Conservation (phyloP, 73 alveolate genomes). For the Tetrahymena thermophila region DNA sequence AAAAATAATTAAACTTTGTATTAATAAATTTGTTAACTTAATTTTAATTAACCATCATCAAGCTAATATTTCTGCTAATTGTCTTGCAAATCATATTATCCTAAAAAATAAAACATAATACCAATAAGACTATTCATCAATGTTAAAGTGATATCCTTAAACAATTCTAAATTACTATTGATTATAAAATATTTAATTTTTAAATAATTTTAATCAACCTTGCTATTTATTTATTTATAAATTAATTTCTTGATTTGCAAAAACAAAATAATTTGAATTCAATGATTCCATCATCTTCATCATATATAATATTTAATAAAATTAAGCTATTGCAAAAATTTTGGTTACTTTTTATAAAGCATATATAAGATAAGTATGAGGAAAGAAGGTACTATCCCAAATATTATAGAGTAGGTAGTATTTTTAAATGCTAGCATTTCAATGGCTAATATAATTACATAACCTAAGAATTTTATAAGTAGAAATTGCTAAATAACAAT, state of each 20-base stretch:
- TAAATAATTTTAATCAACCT: too few species aligned
- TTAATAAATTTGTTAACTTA: background rate
- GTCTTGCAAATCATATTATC: background rate
- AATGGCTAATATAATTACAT: background rate
- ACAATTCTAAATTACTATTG: background rate
- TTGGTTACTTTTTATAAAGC: background rate
- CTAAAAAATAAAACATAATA: background rate
- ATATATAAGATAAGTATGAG: background rate
- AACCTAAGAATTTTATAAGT: background rate
- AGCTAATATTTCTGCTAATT: background rate
- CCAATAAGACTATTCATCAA: background rate
- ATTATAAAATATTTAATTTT: background rate
- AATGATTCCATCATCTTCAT: background rate
- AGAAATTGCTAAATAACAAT: background rate
- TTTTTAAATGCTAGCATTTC: background rate
- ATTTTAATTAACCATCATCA: background rate
- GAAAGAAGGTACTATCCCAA: background rate
- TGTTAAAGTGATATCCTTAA: background rate
- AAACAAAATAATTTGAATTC: too few species aligned
- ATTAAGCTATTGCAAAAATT: background rate
- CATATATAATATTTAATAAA: too few species aligned
- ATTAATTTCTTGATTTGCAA: too few species aligned
- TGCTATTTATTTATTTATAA: too few species aligned
- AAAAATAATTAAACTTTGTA: background rate
- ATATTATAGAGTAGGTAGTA: background rate